Conservation (phyloP, 805 yeast species). For the Starmerella ratchasimensis region DNA sequence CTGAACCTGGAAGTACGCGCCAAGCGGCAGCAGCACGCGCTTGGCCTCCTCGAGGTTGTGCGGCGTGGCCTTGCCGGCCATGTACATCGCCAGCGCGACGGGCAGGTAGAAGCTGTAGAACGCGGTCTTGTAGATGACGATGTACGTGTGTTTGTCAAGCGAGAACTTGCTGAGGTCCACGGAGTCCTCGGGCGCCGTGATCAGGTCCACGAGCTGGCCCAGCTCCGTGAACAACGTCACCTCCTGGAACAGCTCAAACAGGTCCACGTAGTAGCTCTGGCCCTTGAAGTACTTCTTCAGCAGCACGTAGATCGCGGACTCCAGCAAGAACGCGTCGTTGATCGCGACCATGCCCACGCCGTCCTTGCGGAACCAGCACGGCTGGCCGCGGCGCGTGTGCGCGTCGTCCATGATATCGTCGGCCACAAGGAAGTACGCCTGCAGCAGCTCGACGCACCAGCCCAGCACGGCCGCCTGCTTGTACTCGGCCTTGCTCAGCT, state of each 20-base stretch:
- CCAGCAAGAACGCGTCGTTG: constrained; percentile 93
- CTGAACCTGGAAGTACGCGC: constrained; percentile 97
- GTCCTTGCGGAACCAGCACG: constrained; percentile 82
- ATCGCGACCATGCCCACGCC: constrained; percentile 88
- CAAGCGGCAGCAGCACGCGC: constrained; percentile 81
- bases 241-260: constrained; percentile 89
- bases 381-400: constrained; percentile 94
- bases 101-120: constrained; percentile 95
- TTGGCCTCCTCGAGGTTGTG: constrained; percentile 75
- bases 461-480: constrained; percentile 78
- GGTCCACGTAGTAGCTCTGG: constrained; percentile 74
- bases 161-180: constrained; percentile 83
- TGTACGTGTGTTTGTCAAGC: constrained; percentile 80
- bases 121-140: constrained; percentile 93
- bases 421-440: constrained; percentile 92
- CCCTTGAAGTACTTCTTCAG: constrained; percentile 77
- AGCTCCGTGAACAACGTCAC: constrained; percentile 94
- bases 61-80: constrained; percentile 63
- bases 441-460: constrained; percentile 88
- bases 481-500: constrained; percentile 55
- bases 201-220: constrained; percentile 88
- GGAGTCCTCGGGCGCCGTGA: constrained; percentile 92
- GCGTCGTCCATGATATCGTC: constrained; percentile 98
- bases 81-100: constrained; percentile 90
- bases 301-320: constrained; percentile 80